Evolutionary conservation across 108 stramenopile species (phyloP).

Genomic region (Nitzschia palea): DNA sequence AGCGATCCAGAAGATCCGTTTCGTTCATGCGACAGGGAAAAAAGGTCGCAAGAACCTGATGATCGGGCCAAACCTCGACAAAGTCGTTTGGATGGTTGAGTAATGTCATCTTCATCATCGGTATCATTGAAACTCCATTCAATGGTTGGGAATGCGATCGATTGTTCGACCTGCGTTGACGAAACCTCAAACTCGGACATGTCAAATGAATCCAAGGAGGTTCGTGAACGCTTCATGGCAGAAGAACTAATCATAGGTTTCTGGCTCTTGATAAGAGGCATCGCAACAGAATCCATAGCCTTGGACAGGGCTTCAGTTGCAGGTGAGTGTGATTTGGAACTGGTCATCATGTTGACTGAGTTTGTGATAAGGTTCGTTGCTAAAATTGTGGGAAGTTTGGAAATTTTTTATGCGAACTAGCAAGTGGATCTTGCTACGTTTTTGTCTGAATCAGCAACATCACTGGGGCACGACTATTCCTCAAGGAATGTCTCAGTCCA

Average conservation of each 20-base stretch:
- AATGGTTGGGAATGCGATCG: conserved; percentile 35
- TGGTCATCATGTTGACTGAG: background rate
- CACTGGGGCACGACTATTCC: no score
- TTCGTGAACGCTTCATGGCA: conserved; percentile 13
- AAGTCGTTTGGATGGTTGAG: conserved; percentile 5
- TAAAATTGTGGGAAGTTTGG: no score
- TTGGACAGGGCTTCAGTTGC: conserved; percentile 13
- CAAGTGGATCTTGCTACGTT: no score
- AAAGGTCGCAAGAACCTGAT: conserved; percentile 24
- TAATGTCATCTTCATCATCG: conserved; percentile 14
- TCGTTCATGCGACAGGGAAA: conserved; percentile 3
- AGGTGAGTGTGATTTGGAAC: conserved; percentile 1
- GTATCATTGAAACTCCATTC: conserved; percentile 32
- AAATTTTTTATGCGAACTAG: no score
- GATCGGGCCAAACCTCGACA: conserved; percentile 31
- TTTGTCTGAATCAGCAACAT: no score
- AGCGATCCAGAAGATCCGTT: conserved; percentile 33
- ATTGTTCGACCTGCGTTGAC: conserved; percentile 32
- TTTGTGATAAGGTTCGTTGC: no score
- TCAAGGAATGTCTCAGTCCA: no score
- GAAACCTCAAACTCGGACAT: conserved; percentile 24
- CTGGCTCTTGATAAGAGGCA: background rate
- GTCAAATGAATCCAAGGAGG: conserved; percentile 3
- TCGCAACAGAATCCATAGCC: background rate
- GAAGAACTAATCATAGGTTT: background rate